These are phyloP conservation scores for Acanthamoeba castellanii DNA, from an alignment of 208 protist species.

Conservation along the genomic window DNA sequence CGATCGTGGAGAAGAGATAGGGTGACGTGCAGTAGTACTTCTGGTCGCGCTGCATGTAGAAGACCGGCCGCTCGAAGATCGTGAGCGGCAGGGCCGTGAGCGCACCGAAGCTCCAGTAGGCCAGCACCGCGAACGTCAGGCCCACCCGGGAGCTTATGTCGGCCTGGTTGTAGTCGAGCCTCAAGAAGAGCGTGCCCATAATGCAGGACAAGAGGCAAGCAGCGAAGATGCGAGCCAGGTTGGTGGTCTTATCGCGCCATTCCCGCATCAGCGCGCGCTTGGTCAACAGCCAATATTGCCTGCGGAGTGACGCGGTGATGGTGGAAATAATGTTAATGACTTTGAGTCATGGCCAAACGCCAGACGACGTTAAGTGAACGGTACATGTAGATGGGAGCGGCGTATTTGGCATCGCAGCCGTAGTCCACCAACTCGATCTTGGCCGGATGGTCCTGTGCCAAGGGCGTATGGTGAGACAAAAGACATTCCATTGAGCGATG, in stretches of 20 bases:
- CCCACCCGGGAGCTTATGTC: neutral
- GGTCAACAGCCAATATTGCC: slow-evolving; percentile 21
- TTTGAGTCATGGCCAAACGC: too few relatives aligned
- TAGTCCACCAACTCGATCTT: slow-evolving; percentile 62
- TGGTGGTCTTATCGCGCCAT: slow-evolving; percentile 59
- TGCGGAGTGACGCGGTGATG: neutral
- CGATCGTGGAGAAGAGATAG: slow-evolving; percentile 64
- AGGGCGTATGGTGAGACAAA: neutral
- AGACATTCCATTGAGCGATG: neutral
- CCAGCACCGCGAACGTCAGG: slow-evolving; percentile 38
- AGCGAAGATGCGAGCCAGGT: neutral
- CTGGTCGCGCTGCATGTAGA: slow-evolving; percentile 66
- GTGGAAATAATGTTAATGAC: neutral
- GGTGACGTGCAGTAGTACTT: slow-evolving; percentile 65
- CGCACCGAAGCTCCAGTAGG: slow-evolving; percentile 42
- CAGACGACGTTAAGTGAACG: neutral
- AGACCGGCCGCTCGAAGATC: slow-evolving; percentile 52
- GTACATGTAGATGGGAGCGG: slow-evolving; percentile 1
- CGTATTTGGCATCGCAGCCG: slow-evolving; percentile 17
- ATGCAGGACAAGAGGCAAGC: neutral
- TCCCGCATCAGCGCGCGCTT: slow-evolving; percentile 17
- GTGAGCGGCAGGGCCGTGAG: slow-evolving; percentile 40
- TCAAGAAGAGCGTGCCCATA: slow-evolving; percentile 61
- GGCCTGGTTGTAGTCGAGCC: slow-evolving; percentile 24
- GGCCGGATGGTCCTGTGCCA: neutral